A percentile compares a stretch with the other conserved stretches of the same genome.
phyloP scores from a whole-genome alignment of 2,329 filamentous ascomycete genomes.

The Diaporthe citrichinensis region DNA sequence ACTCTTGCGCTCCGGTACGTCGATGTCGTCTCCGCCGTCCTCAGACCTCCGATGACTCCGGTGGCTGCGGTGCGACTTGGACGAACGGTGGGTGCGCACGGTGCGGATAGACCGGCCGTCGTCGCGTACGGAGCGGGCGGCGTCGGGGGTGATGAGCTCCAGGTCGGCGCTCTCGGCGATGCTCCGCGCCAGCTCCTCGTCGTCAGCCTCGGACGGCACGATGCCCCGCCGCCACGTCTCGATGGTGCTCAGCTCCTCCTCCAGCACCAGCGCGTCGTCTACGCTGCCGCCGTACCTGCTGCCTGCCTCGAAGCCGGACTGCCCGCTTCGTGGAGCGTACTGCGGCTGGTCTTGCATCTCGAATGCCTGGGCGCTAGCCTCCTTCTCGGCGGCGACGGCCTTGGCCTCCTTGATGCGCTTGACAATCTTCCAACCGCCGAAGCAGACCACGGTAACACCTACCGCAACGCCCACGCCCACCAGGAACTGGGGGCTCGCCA shows the following conservation, averaged over 20 bases:
- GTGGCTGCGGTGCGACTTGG: conserved; percentile 44
- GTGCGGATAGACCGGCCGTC: conserved; percentile 51
- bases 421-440: conserved; percentile 97
- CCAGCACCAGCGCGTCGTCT: conserved; percentile 70
- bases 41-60: conserved; percentile 39
- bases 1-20: conserved; percentile 48
- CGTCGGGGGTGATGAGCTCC: conserved; percentile 71
- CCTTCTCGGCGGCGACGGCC: conserved; percentile 47
- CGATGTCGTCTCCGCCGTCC: conserved; percentile 33
- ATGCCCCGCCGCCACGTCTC: conserved; percentile 73
- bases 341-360: conserved; percentile 44
- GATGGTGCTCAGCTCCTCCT: conserved; percentile 71
- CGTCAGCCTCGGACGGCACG: conserved; percentile 56
- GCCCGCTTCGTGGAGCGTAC: conserved; percentile 1
- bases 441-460: conserved; percentile 94
- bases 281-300: conserved; percentile 41
- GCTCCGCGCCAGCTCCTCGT: conserved; percentile 44
- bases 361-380: conserved; percentile 45
- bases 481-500: conserved; percentile 92
- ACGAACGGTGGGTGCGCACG: conserved; percentile 53
- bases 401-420: conserved; percentile 78
- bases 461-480: conserved; percentile 91
- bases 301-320: conserved; percentile 21
- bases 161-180: conserved; percentile 57
- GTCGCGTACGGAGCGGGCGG: conserved; percentile 60